Evolutionary conservation across 768 basidiomycete species (phyloP), one percentile per base, ranked within the genome.

Genomic region (Cyclocybe cylindracea): DNA sequence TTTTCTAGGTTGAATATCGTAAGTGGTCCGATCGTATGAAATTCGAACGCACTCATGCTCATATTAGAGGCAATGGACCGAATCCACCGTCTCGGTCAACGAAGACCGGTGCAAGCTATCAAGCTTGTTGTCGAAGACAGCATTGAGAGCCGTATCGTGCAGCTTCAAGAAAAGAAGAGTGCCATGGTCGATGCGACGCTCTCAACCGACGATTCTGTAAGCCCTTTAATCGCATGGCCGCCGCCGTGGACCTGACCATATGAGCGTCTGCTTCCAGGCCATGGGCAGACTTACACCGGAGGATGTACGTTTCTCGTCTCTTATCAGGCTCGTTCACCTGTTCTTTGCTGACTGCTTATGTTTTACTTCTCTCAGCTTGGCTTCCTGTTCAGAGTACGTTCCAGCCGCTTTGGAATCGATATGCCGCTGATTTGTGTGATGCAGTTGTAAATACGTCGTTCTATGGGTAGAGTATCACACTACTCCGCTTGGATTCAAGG

Each of bases 131-230:
- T 98, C 39, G 94, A 98, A 69, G 95, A 99, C 66, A 92, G 91
- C 53, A 98, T 99, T 55, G 97, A 99, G 67, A 88, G 87, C 61
- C 86, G 94, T 55, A 98, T 99, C 36, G 14, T 56, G 13, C 51
- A 88, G 84, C 74, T 96, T n/a, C 94, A 98, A 71, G 94, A 97
- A 69, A 97, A 98, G 76, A 99, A 99, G 68, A 83, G 87, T 36
- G 94, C 93, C 0, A 96, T 97, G 94, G 84, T 95, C 3, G 87
- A 92, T 62, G 91, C 91, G 11, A 92, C 93, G 0, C 68, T 93
- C 14, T 91, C 89, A 3, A 70, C 87, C 3, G 91, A 93, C 62
- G 89, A 91, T 56, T 87, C 86, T 40, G 88, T 87, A 61, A 10
- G 84, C 37, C 53, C 46, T 10, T 16, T n/a, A 8, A 46, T 39